Conservation (phyloP, 129 eudicot genomes). For the Chrysanthemum makinoi region DNA sequence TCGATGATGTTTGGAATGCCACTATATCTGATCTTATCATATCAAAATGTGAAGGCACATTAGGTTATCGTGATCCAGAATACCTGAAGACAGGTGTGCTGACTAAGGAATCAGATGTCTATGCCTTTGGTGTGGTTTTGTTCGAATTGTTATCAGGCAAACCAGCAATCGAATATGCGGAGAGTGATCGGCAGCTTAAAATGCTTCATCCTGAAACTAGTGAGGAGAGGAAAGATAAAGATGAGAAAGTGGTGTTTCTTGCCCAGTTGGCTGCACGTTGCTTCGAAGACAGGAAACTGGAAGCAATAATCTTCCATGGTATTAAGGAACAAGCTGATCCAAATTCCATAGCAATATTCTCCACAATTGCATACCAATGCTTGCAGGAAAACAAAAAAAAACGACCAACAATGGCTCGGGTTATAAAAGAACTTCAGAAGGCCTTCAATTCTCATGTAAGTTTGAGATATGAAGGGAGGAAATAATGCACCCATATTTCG, state of each 20-base stretch:
- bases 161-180: no score
- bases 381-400: slow-evolving; percentile 19
- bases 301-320: slow-evolving; percentile 18
- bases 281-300: slow-evolving; percentile 8
- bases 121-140: no score
- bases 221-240: background rate
- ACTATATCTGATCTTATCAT: no score
- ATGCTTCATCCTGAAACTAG: no score
- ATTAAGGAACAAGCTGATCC: slow-evolving; percentile 15
- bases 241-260: slow-evolving; percentile 17
- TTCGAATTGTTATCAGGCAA: no score
- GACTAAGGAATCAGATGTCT: no score
- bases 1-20: no score
- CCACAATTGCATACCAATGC: slow-evolving; percentile 17
- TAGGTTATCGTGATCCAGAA: no score
- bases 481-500: no score
- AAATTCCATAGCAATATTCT: slow-evolving; percentile 11
- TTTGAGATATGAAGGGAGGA: background rate
- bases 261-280: slow-evolving; percentile 25
- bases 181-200: no score
- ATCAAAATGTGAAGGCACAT: no score
- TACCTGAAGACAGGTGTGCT: no score
- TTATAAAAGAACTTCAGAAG: slow-evolving; percentile 28
- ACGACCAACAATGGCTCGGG: slow-evolving; percentile 26
- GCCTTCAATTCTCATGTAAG: slow-evolving; percentile 27